Conservation (phyloP, 83 land plant species). For the Thuja plicata region DNA sequence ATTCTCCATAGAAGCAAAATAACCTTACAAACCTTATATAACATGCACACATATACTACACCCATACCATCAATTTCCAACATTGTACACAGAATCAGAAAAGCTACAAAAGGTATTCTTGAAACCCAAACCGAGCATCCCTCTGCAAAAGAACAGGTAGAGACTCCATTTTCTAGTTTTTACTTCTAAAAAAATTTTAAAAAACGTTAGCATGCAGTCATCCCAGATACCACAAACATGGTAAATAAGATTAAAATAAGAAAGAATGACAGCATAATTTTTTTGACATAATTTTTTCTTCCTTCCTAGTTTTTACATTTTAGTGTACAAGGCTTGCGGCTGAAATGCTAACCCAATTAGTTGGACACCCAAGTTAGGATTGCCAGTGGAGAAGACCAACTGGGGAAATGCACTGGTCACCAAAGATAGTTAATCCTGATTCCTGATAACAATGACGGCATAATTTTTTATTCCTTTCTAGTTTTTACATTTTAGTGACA, state of each 20-base stretch:
- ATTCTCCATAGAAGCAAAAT: not conserved
- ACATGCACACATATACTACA: not conserved
- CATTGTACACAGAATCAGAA: not conserved
- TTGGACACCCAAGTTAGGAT: not conserved
- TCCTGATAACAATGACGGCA: too few relatives aligned
- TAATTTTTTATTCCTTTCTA: not conserved
- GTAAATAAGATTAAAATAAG: not conserved
- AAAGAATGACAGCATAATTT: not conserved
- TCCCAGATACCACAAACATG: not conserved
- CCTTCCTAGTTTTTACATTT: not conserved
- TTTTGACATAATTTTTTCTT: not conserved
- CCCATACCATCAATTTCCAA: not conserved
- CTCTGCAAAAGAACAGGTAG: not conserved
- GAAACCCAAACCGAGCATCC: not conserved
- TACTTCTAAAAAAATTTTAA: not conserved
- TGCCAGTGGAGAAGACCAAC: not conserved
- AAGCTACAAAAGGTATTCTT: not conserved
- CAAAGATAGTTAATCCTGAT: not conserved
- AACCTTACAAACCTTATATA: not conserved
- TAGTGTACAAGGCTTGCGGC: not conserved
- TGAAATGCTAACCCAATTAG: not conserved
- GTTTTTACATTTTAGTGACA: not conserved
- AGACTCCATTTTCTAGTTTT: not conserved
- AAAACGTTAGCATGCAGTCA: not conserved
- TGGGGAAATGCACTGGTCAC: not conserved